phyloP scores from a whole-genome alignment of 768 basidiomycete species.

The Cystofilobasidium bisporidii region DNA sequence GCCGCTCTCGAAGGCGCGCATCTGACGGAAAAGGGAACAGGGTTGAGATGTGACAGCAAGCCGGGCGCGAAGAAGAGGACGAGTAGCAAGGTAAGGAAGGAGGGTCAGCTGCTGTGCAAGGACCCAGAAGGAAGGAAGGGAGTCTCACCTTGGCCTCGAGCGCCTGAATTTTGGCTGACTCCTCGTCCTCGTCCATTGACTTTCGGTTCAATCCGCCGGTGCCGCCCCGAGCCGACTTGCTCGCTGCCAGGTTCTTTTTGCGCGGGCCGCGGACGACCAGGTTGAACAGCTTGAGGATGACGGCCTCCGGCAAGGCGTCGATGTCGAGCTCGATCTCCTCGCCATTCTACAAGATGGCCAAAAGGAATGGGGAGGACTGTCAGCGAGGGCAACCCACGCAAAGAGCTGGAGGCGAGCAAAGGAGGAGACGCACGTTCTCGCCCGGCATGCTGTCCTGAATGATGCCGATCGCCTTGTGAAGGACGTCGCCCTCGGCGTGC shows the following conservation, averaged over 20 bases:
- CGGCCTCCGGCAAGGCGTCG: conserved; percentile 72
- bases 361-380: background rate
- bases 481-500: conserved; percentile 66
- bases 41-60: too few relatives aligned
- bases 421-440: conserved; percentile 61
- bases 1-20: too few relatives aligned
- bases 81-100: too few relatives aligned
- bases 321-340: conserved; percentile 99
- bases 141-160: conserved; percentile 72
- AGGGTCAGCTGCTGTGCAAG: too few relatives aligned
- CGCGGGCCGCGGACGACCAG: conserved; percentile 55
- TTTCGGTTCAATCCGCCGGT: conserved; percentile 86
- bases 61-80: too few relatives aligned
- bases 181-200: conserved; percentile 93
- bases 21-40: too few relatives aligned
- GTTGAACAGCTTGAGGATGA: conserved; percentile 88
- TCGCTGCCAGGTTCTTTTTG: conserved; percentile 30
- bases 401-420: background rate
- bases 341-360: conserved; percentile 31
- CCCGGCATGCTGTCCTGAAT: conserved; percentile 91
- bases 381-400: background rate
- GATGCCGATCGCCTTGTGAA: conserved; percentile 86
- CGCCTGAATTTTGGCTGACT: conserved; percentile 85
- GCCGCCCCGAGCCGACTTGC: conserved; percentile 29
- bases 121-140: conserved; percentile 40